These are phyloP conservation scores for Coemansia sp. DNA, from an alignment of 192 early-diverging fungal genomes.

Conservation along the genomic window DNA sequence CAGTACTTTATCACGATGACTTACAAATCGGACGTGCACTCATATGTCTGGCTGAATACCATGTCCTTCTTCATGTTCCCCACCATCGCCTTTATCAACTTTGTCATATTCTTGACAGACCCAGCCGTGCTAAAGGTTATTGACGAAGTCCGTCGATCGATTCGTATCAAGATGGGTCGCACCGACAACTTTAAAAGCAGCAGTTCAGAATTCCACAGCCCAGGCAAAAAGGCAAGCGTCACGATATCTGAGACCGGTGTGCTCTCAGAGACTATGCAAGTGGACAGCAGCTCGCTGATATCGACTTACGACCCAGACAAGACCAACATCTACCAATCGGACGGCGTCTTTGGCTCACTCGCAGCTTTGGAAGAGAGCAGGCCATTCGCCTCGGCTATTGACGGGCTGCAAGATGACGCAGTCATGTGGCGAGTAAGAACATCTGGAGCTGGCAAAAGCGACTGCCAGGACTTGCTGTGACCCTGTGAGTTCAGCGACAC, in stretches of 20 bases:
- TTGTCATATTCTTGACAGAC: slow-evolving; percentile 34
- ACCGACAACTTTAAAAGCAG: not conserved
- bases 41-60: not conserved
- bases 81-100: slow-evolving; percentile 15
- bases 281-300: slow-evolving; percentile 1
- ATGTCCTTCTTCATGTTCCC: slow-evolving; percentile 16
- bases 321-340: not conserved
- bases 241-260: slow-evolving; percentile 10
- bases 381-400: slow-evolving; percentile 1
- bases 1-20: slow-evolving; percentile 30
- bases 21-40: slow-evolving; percentile 7
- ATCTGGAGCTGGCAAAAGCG: slow-evolving; percentile 5
- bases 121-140: slow-evolving; percentile 21
- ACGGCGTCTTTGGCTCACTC: not conserved
- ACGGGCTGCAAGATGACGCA: slow-evolving; percentile 22
- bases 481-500: not conserved
- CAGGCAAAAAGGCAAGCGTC: slow-evolving; percentile 5
- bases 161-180: not conserved
- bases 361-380: slow-evolving; percentile 12
- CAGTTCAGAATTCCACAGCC: not conserved
- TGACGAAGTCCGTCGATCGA: slow-evolving; percentile 8
- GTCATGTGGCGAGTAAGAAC: slow-evolving; percentile 19
- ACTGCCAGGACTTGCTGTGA: not conserved
- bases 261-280: not conserved
- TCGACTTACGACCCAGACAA: not conserved